Evolutionary conservation across 805 yeast genomes (phyloP).

Genomic region (Lipomyces lipofer): DNA sequence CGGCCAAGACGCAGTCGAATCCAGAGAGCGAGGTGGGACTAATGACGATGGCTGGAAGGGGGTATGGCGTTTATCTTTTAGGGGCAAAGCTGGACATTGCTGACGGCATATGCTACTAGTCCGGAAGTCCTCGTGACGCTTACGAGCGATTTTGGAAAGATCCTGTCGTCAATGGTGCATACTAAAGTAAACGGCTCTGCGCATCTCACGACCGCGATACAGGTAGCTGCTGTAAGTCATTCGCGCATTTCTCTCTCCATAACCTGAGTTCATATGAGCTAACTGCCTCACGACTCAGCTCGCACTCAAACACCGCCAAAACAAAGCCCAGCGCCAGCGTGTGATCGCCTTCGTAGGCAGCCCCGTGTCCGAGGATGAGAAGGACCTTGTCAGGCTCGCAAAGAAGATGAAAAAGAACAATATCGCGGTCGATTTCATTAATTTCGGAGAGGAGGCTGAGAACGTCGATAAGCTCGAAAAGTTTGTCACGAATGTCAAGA

Average conservation of each 20-base stretch:
- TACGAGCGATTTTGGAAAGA: slow-evolving; percentile 82
- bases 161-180: slow-evolving; percentile 80
- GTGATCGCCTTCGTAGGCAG: slow-evolving; percentile 87
- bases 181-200: slow-evolving; percentile 64
- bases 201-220: slow-evolving; percentile 79
- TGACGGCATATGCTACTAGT: slow-evolving; percentile 42
- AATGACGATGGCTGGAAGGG: slow-evolving; percentile 78
- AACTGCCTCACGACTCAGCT: slow-evolving; percentile 39
- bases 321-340: slow-evolving; percentile 87
- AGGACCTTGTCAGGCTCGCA: slow-evolving; percentile 79
- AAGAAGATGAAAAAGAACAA: slow-evolving; percentile 91
- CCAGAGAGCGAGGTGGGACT: slow-evolving; percentile 95
- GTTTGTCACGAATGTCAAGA: slow-evolving; percentile 69
- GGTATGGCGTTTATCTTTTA: slow-evolving; percentile 24
- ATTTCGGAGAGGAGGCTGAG: slow-evolving; percentile 82
- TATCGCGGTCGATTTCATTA: slow-evolving; percentile 83
- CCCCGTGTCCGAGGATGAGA: slow-evolving; percentile 69
- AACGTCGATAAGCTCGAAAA: slow-evolving; percentile 79
- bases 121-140: slow-evolving; percentile 87
- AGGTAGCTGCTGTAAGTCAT: slow-evolving; percentile 67
- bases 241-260: neutral
- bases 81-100: neutral
- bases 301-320: slow-evolving; percentile 94
- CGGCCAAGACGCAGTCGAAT: slow-evolving; percentile 79
- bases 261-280: neutral